Evolutionary conservation across 1,139 yeast species (phyloP), one percentile per base, ranked within the genome.

Genomic region (Saccharomyces hybrid): DNA sequence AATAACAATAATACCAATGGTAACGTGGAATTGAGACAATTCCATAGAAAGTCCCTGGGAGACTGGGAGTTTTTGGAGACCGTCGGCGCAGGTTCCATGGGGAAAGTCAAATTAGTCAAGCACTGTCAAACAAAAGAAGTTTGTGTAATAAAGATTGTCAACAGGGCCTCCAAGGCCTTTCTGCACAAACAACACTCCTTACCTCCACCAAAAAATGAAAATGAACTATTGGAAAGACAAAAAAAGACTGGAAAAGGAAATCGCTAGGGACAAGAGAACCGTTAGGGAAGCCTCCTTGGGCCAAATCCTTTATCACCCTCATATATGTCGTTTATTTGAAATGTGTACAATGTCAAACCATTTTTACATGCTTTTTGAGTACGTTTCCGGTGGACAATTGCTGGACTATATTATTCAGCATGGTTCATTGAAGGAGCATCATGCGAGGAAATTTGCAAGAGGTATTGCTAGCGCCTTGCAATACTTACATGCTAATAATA

Each of bases 61-160:
- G 97, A 95, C 62, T 93, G 99, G 99, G 95, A 88, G 65, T 91
- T 93, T 64, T 80, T 89, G 57, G 90, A 90, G 69, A 90, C 97
- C 0, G 88, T 93, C 51, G 99, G 99, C 51, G 97, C 98, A 3
- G 99, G 99, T 2, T 88, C 97, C 1, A 93, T 95, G 99, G 99
- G 99, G 56, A 95, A 93, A 71, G 99, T 93, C 52, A 95, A 95
- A 71, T 76, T 93, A 50, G 98, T 98, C 2, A 86, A 83, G 64
- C 96, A 91, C 73, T 81, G 87, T 60, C 71, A 82, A 46, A 88
- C 97, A 1, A 81, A 81, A 54, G 97, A 90, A 67, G 77, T 87
- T 28, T 90, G 97, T 72, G 98, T 93, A 0, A 87, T 87, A 24
- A 87, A 87, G 67, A 87, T 87, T 56, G 89, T 87, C 38, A 90